Conservation (phyloP, 73 alveolate genomes). For the Paramecium tetraurelia region DNA sequence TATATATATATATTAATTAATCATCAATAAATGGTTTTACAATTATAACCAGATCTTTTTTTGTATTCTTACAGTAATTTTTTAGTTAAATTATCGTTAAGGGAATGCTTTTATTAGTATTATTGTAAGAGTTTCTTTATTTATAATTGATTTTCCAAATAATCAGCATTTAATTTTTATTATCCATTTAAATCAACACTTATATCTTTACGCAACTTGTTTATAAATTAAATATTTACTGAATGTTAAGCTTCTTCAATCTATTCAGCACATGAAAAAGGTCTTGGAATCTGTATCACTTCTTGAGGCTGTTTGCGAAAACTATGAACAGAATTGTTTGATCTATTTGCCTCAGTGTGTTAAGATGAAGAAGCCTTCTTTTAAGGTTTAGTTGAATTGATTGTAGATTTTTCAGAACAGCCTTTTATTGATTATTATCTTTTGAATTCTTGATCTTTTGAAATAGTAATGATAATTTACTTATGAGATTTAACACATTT, state of each 20-base stretch:
- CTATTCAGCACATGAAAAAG: conserved; percentile 30
- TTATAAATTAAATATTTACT: neutral
- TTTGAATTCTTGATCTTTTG: conserved; percentile 16
- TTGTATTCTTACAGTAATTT: conserved; percentile 23
- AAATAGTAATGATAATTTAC: neutral
- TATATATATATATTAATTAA: neutral
- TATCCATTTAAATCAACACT: neutral
- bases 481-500: neutral
- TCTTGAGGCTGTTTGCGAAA: neutral
- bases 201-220: neutral
- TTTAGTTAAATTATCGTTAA: neutral
- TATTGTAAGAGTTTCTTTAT: conserved; percentile 3
- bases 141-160: neutral
- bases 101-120: neutral
- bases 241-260: neutral
- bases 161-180: neutral
- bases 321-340: conserved; percentile 47
- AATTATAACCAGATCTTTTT: neutral
- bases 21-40: neutral
- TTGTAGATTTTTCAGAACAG: neutral
- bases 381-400: neutral
- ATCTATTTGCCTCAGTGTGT: conserved; percentile 36
- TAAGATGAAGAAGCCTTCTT: neutral
- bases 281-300: conserved; percentile 16
- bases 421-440: neutral